These are phyloP conservation scores for Santalum album DNA, from an alignment of 164 flowering plant species.

Conservation along the genomic window DNA sequence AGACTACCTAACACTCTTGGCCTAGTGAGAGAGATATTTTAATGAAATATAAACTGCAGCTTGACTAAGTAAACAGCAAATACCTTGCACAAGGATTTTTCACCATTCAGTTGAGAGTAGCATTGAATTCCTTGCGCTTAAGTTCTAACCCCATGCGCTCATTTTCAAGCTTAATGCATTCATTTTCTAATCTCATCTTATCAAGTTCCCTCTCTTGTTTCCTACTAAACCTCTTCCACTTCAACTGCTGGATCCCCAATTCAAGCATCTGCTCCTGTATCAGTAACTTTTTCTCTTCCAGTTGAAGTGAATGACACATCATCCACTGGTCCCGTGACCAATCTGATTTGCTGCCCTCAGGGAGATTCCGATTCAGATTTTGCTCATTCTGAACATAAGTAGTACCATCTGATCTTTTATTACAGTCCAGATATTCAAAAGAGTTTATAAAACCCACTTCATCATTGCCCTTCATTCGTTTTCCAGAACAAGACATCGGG, in stretches of 20 bases:
- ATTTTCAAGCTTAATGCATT: slow-evolving; percentile 27
- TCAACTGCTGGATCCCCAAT: slow-evolving; percentile 24
- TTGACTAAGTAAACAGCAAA: no score
- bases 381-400: slow-evolving; percentile 3
- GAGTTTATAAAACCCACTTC: slow-evolving; percentile 10
- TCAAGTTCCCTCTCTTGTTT: slow-evolving; percentile 27
- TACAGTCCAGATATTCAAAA: slow-evolving; percentile 9
- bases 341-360: slow-evolving; percentile 10
- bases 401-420: slow-evolving; percentile 4
- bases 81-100: background rate
- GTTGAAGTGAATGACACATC: slow-evolving; percentile 11
- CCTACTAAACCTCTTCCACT: slow-evolving; percentile 24
- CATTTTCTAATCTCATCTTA: slow-evolving; percentile 22
- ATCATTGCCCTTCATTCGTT: slow-evolving; percentile 11
- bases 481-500: slow-evolving; percentile 6
- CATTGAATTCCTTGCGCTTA: slow-evolving; percentile 16
- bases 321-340: slow-evolving; percentile 14
- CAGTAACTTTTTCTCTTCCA: slow-evolving; percentile 19
- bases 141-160: slow-evolving; percentile 25
- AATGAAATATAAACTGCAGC: no score
- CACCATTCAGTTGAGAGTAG: background rate
- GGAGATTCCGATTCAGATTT: slow-evolving; percentile 6
- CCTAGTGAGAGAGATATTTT: no score
- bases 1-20: no score
- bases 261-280: slow-evolving; percentile 24